Evolutionary conservation across 108 stramenopile genomes (phyloP).

Genomic region (Pseudonitzschia multistriata): DNA sequence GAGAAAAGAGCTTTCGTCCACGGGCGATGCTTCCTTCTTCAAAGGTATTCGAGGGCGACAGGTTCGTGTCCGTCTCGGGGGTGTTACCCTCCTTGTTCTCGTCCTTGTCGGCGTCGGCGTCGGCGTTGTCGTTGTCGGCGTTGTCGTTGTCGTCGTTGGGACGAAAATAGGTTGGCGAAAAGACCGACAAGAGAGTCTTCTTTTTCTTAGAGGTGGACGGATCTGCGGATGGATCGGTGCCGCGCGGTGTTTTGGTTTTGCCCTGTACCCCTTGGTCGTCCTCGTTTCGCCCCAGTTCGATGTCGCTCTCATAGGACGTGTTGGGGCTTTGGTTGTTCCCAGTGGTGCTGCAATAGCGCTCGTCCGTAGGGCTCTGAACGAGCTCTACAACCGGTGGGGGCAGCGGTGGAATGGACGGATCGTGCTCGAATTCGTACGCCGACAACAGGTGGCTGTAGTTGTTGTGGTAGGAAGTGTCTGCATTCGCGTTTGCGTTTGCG

Average conservation of each 20-base stretch:
- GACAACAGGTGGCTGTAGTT: not conserved
- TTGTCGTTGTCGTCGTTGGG: not conserved
- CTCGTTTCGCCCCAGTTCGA: not conserved
- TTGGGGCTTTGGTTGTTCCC: not conserved
- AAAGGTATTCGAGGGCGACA: not conserved
- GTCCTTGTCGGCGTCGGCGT: not conserved
- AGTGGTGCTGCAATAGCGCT: not conserved
- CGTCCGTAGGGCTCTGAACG: not conserved
- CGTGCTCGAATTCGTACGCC: constrained; percentile 4
- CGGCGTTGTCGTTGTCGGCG: not conserved
- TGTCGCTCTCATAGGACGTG: constrained; percentile 1
- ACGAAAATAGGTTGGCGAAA: not conserved
- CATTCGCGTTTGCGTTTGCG: not conserved
- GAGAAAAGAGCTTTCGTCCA: not conserved
- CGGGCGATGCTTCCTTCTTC: not conserved
- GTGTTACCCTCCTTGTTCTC: not conserved
- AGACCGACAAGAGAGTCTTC: not conserved
- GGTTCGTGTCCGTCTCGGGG: not conserved
- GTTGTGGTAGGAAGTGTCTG: not conserved
- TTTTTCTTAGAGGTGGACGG: not conserved
- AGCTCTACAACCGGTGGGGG: not conserved
- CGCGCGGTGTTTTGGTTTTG: no score
- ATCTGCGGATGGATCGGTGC: no score
- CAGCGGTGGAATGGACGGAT: constrained; percentile 4
- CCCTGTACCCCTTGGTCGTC: not conserved